These are phyloP conservation scores for Aspergillus japonicus DNA, from an alignment of 2,329 filamentous ascomycete species.

Conservation along the genomic window DNA sequence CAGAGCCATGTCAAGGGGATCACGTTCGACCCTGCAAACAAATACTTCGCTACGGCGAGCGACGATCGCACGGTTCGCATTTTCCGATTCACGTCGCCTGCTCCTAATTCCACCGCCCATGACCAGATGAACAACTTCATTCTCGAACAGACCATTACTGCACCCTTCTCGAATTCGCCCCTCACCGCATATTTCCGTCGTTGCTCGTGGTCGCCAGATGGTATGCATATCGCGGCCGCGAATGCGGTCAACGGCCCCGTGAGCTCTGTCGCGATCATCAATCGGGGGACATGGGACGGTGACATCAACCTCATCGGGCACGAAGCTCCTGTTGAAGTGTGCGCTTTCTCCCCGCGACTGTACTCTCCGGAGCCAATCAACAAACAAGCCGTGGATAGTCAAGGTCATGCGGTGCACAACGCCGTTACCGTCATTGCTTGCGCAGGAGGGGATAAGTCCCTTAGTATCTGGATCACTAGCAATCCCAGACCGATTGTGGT, in stretches of 20 bases:
- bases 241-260: constrained; percentile 98
- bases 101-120: constrained; percentile 86
- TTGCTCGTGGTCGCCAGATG: constrained; percentile 97
- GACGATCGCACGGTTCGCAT: constrained; percentile 97
- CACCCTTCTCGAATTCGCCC: constrained; percentile 86
- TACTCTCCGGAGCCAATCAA: constrained; percentile 69
- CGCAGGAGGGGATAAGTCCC: constrained; percentile 91
- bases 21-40: constrained; percentile 97
- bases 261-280: constrained; percentile 93
- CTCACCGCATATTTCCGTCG: constrained; percentile 95
- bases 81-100: constrained; percentile 88
- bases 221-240: constrained; percentile 92
- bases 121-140: constrained; percentile 97
- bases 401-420: constrained; percentile 42
- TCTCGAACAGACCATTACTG: constrained; percentile 84
- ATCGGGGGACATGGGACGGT: constrained; percentile 87
- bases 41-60: constrained; percentile 97
- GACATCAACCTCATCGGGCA: constrained; percentile 98
- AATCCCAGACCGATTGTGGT: constrained; percentile 89
- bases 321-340: constrained; percentile 94
- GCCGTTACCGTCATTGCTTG: constrained; percentile 93
- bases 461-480: constrained; percentile 97
- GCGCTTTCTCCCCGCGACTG: constrained; percentile 89
- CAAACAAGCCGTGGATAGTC: constrained; percentile 46
- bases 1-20: constrained; percentile 98